Evolutionary conservation across 2,329 filamentous ascomycete species (phyloP).

Genomic region (Tolypocladium album): DNA sequence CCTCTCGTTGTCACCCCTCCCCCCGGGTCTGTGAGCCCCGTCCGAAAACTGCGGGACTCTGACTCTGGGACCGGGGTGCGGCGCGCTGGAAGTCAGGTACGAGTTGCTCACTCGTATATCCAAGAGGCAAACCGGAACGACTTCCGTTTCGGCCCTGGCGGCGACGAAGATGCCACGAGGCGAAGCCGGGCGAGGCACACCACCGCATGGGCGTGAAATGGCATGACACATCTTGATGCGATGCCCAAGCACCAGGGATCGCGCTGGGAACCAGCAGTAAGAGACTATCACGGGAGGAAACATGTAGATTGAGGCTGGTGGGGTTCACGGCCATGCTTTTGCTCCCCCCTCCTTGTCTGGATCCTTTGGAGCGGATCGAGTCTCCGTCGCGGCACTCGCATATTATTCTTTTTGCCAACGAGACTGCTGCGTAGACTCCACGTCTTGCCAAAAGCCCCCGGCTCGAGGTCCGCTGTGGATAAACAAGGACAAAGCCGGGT

Average conservation of each 20-base stretch:
- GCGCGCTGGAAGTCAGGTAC: too few species aligned
- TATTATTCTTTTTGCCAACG: not conserved
- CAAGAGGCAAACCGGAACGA: not conserved
- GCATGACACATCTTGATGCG: not conserved
- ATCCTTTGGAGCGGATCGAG: too few species aligned
- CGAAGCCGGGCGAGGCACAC: not conserved
- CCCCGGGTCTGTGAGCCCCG: too few species aligned
- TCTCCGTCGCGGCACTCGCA: not conserved
- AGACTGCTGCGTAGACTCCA: not conserved
- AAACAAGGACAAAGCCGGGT: not conserved
- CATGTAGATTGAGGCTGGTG: not conserved
- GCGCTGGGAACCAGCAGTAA: too few species aligned
- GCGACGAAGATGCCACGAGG: not conserved
- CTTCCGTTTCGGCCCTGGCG: not conserved
- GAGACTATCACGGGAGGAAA: not conserved
- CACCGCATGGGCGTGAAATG: not conserved
- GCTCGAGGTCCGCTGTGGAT: not conserved
- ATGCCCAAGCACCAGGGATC: not conserved
- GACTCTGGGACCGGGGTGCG: not conserved
- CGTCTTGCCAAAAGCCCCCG: too few species aligned
- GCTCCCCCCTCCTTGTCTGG: not conserved
- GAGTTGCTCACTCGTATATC: too few species aligned
- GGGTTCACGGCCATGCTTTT: not conserved
- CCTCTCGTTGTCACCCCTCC: not conserved
- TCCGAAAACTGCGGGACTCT: not conserved